phyloP scores from a whole-genome alignment of 129 eudicot genomes.

The Flaveria trinervia region DNA sequence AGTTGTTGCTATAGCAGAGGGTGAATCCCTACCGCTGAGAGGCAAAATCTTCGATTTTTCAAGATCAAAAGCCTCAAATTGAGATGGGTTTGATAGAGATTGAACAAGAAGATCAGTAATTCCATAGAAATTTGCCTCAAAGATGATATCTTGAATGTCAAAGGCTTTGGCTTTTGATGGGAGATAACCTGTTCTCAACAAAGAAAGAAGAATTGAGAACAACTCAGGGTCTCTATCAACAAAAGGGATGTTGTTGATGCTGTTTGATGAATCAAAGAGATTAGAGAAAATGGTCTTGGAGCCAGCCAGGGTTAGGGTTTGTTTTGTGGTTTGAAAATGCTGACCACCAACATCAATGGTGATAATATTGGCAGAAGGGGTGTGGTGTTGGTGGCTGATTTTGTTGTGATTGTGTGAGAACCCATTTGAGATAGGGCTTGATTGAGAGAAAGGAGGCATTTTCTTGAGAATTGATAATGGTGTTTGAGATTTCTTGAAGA shows the following conservation, averaged over 20 bases:
- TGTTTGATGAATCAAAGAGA: constrained; percentile 38
- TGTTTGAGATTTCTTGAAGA: constrained; percentile 21
- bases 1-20: constrained; percentile 67
- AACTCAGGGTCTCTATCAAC: constrained; percentile 86
- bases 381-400: constrained; percentile 21
- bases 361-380: constrained; percentile 41
- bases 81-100: constrained; percentile 73
- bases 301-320: constrained; percentile 74
- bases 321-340: constrained; percentile 83
- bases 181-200: constrained; percentile 79
- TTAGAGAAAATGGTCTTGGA: constrained; percentile 63
- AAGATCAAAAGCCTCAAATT: constrained; percentile 68
- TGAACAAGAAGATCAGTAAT: constrained; percentile 55
- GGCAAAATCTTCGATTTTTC: constrained; percentile 58
- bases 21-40: constrained; percentile 68
- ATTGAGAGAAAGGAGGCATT: constrained; percentile 73
- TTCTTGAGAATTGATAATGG: constrained; percentile 23
- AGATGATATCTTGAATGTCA: constrained; percentile 72
- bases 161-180: constrained; percentile 70
- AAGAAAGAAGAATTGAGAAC: constrained; percentile 71
- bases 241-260: constrained; percentile 43
- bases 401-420: constrained; percentile 30
- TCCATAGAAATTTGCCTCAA: constrained; percentile 68
- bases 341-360: constrained; percentile 93
- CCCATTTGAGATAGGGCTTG: constrained; percentile 43